A percentile compares a stretch with the other conserved stretches of the same genome.
Conservation (phyloP, 2,329 filamentous ascomycete species). For the Sclerotinia minor region DNA sequence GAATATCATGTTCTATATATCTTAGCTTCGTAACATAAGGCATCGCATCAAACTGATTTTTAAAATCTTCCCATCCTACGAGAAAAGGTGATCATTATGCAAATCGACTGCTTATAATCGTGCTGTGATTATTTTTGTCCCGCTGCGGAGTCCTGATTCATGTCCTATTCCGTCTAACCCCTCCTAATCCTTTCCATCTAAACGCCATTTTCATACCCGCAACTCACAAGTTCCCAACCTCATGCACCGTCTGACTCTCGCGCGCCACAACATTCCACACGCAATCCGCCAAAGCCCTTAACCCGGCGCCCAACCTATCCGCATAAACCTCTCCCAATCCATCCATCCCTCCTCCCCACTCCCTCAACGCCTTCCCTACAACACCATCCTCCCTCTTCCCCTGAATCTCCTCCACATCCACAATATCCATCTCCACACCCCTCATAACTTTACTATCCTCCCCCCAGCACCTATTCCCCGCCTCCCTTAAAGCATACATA, state of each 20-base stretch:
- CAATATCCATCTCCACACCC: slow-evolving; percentile 6
- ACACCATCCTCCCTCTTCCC: neutral
- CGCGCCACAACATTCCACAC: slow-evolving; percentile 9
- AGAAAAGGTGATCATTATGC: neutral
- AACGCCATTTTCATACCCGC: too few species aligned
- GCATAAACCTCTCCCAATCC: slow-evolving; percentile 1
- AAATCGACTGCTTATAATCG: neutral
- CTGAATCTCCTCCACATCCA: slow-evolving; percentile 15
- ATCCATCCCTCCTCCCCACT: neutral
- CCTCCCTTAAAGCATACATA: slow-evolving; percentile 9
- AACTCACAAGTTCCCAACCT: neutral
- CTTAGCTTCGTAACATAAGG: neutral
- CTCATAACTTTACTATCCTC: slow-evolving; percentile 14
- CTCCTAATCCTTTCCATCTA: neutral
- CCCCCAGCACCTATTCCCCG: slow-evolving; percentile 17
- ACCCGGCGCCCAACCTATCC: neutral
- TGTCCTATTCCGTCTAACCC: too few species aligned
- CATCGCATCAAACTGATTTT: neutral
- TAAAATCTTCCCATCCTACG: neutral
- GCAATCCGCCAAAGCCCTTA: slow-evolving; percentile 2
- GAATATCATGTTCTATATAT: neutral
- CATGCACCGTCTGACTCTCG: neutral
- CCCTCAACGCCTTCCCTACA: slow-evolving; percentile 5
- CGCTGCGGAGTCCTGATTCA: neutral
- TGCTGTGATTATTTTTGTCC: neutral